Conservation (phyloP, 495 filamentous ascomycete genomes). For the Hyphodiscus hymeniophilus region DNA sequence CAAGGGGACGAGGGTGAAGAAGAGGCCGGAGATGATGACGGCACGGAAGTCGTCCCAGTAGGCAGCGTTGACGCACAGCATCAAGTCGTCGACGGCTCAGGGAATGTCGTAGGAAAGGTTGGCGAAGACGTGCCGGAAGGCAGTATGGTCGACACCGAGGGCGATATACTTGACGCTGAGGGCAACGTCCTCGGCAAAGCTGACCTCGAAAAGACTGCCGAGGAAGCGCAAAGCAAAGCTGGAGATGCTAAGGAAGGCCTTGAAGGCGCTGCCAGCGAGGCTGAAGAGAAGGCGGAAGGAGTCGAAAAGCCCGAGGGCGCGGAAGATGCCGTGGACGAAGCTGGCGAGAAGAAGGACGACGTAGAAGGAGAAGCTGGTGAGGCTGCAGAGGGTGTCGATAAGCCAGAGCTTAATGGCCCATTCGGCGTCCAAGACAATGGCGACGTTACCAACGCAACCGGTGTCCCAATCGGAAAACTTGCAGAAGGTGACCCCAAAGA, state of each 20-base stretch:
- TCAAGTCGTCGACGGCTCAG: background rate
- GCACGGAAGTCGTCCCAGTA: background rate
- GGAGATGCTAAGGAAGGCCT: background rate
- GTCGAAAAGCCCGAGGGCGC: conserved; percentile 18
- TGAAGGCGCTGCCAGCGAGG: conserved; percentile 6
- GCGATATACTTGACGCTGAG: conserved; percentile 70
- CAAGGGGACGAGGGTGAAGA: background rate
- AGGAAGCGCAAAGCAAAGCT: background rate
- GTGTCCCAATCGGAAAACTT: conserved; percentile 55
- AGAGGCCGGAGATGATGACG: background rate
- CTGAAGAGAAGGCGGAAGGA: conserved; percentile 11
- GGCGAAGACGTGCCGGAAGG: conserved; percentile 62
- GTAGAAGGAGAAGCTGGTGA: conserved; percentile 12
- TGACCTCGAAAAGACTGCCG: conserved; percentile 29
- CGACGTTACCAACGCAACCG: conserved; percentile 35
- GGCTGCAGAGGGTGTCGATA: conserved; percentile 9
- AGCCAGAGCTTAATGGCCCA: conserved; percentile 25
- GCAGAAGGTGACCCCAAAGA: conserved; percentile 54
- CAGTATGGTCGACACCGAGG: conserved; percentile 58
- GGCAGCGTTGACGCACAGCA: background rate
- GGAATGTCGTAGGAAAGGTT: conserved; percentile 20
- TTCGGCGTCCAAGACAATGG: conserved; percentile 46
- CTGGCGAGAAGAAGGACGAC: conserved; percentile 24
- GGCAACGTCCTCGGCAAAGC: conserved; percentile 72
- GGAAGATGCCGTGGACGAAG: conserved; percentile 4